Evolutionary conservation across 208 protist species (phyloP), one percentile per base, ranked within the genome.

Genomic region (Leishmania braziliensis): DNA sequence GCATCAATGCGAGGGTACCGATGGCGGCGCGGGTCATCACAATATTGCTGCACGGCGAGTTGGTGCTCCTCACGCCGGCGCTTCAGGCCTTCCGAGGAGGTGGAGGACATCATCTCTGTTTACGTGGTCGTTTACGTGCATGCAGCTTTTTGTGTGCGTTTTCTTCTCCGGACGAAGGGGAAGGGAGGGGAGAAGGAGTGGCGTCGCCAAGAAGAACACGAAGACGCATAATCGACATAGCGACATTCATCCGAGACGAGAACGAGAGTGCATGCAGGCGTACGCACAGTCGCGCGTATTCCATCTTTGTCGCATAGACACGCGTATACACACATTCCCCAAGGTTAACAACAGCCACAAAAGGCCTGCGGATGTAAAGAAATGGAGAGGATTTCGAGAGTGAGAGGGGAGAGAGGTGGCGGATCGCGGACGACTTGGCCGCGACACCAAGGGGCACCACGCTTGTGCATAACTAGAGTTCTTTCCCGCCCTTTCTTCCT

Each of bases 31-130:
- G 75, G 50, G 5, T 81, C 71, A 16, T 53, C 62, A 12, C 43
- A 56, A 2, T 75, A 54, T 33, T 74, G 82, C 51, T 81, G 82
- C n/a, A 81, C 26, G 51, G 63, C 68, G 10, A 85, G 82, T n/a
- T 85, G 82, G 65, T 85, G 71, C 39, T 60, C 69, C 51, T 85
- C 82, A 6, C 82, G 82, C 10, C 72, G 54, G 62, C 82, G 82
- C 71, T 85, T 85, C 23, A 81, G 53, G 16, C 60, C 56, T 58
- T 85, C 82, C 5, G 77, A 53, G 50, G 53, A 69, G 4, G 23
- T 56, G 10, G 48, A 9, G 71, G 33, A 3, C 50, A 76, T 50
- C 66, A 12, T 71, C 12, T 43, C 26, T 43, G 12, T 5, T 29
- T 50, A 23, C 9, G n/a, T 29, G 5, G 20, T 14, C 26, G 26